Base-by-base conservation (phyloP, 371 early-diverging fungal species). In the Parasitella parasitica region DNA sequence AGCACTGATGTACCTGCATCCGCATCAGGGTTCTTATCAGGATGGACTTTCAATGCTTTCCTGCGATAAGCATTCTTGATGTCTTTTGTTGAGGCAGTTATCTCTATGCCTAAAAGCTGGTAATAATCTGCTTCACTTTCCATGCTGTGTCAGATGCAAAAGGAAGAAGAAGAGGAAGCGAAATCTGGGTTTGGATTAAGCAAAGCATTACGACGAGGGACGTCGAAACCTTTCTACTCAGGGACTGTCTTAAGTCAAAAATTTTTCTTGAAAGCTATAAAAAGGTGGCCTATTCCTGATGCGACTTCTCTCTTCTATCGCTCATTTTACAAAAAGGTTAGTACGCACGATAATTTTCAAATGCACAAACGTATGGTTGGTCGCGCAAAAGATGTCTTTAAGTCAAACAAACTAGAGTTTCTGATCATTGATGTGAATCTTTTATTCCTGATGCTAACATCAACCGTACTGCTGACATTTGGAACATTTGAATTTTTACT, bases 1-100 rank as follows among this genome's bases (percentile, higher is more conserved):
- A n/a, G n/a, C n/a, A n/a, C n/a, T n/a, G n/a, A n/a, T 26, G 55
- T 71, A 77, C 83, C 83, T 67, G 82, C 81, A 73, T 82, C 78
- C 4, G 78, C 75, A 66, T 78, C 77, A 1, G 77, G 77, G 57
- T 84, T 83, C 67, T 87, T 81, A 36, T 81, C 81, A 6, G 81
- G 81, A 73, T 81, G 81, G 13, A 76, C 69, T 15, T 60, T 67
- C 2, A 76, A 60, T 7, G 81, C 75, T 38, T 72, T 81, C 54
- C 80, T 81, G n/a, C 89, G 85, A 66, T 91, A 95, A 3, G 91
- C 89, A 62, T 85, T 88, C 64, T 85, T 87, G 54, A 94, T 89
- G 12, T 91, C 90, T 54, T 77, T 70, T 22, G 78, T 67, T 18
- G 70, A 65, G 3, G 86, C 76, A 30, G 80, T 71, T 38, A 87